Percentiles rank a stretch among this genome's conserved stretches.
phyloP scores from a whole-genome alignment of 1,284 basidiomycete genomes.

The Leccinum angustisporum region DNA sequence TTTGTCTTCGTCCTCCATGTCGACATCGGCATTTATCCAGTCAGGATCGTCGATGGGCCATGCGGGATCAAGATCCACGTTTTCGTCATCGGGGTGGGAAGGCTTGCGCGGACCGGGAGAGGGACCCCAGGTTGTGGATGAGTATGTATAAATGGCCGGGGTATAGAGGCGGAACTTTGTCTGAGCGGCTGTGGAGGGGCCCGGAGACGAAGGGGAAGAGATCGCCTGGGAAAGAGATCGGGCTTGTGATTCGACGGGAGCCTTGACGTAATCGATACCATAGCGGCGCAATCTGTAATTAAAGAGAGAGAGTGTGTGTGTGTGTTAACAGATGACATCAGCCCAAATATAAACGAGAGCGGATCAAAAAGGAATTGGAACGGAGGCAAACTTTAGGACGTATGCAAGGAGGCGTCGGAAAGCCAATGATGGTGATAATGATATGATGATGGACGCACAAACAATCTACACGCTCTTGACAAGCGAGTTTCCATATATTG shows the following conservation, averaged over 20 bases:
- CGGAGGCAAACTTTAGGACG: not conserved
- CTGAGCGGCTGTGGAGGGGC: slow-evolving; percentile 3
- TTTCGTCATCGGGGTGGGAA: slow-evolving; percentile 16
- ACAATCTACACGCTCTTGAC: slow-evolving; percentile 35
- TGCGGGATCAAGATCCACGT: slow-evolving; percentile 20
- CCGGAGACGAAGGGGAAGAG: not conserved
- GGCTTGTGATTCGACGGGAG: slow-evolving; percentile 32
- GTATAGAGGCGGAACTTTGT: slow-evolving; percentile 33
- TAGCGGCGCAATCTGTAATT: slow-evolving; percentile 31
- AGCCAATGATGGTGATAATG: slow-evolving; percentile 4
- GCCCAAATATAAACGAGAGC: slow-evolving; percentile 4
- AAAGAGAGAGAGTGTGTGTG: not conserved
- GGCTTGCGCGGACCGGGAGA: slow-evolving; percentile 16
- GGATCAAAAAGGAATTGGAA: slow-evolving; percentile 18
- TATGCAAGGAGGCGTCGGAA: slow-evolving; percentile 3
- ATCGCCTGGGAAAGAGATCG: slow-evolving; percentile 7
- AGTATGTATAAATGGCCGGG: slow-evolving; percentile 34
- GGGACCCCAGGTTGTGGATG: slow-evolving; percentile 21
- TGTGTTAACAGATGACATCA: slow-evolving; percentile 10
- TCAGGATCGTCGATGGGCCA: slow-evolving; percentile 29
- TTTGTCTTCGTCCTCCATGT: slow-evolving; percentile 35
- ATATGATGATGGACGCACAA: slow-evolving; percentile 22
- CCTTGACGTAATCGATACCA: slow-evolving; percentile 34
- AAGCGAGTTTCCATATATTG: slow-evolving; percentile 36
- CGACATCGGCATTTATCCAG: slow-evolving; percentile 30